Conservation (phyloP, 2,329 filamentous ascomycete species). For the Fusarium luffae region DNA sequence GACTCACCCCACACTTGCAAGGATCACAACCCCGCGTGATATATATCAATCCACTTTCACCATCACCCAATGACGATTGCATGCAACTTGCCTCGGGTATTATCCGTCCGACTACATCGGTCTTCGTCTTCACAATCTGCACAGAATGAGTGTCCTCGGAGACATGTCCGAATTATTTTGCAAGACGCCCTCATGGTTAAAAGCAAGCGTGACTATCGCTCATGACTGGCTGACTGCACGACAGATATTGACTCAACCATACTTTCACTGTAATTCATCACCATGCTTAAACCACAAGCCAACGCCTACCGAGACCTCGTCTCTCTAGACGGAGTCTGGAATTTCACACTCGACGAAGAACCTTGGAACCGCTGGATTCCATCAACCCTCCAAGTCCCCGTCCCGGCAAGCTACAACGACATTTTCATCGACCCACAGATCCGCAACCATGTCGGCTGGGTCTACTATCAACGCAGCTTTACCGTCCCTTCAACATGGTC, state of each 20-base stretch:
- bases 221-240: fast-evolving
- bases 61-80: neutral
- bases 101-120: too few species aligned
- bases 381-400: neutral
- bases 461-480: neutral
- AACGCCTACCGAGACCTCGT: neutral
- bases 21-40: neutral
- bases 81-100: neutral
- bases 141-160: neutral
- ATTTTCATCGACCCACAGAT: neutral
- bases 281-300: neutral
- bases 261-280: too few species aligned
- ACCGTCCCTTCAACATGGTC: neutral
- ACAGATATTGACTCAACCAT: neutral
- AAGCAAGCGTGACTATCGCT: neutral
- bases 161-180: neutral
- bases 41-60: neutral
- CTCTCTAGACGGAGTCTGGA: neutral
- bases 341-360: neutral
- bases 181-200: neutral
- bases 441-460: neutral
- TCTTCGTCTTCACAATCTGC: neutral
- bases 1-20: too few species aligned
- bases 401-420: neutral
- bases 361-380: neutral